phyloP scores from a whole-genome alignment of 2,329 filamentous ascomycete species.

The Penicillium sp. region DNA sequence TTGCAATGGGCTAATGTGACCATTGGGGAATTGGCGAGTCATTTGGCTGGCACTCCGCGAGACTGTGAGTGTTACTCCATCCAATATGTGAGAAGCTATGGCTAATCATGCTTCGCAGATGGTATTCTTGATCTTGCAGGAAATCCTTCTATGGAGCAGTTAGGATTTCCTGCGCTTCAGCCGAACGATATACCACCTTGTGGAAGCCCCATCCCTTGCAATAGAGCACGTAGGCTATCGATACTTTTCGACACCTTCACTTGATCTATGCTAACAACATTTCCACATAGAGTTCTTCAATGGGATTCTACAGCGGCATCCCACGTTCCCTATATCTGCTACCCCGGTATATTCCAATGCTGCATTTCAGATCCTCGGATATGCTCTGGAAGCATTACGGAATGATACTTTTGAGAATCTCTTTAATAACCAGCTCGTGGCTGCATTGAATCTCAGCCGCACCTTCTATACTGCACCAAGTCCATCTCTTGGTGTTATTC shows the following conservation, averaged over 20 bases:
- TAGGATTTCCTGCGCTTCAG: constrained; percentile 19
- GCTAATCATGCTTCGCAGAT: constrained; percentile 7
- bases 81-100: not conserved
- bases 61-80: constrained; percentile 35
- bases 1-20: constrained; percentile 34
- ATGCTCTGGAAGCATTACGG: constrained; percentile 46
- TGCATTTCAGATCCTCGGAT: constrained; percentile 41
- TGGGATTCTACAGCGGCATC: constrained; percentile 36
- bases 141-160: constrained; percentile 1
- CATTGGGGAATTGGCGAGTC: constrained; percentile 42
- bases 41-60: constrained; percentile 41
- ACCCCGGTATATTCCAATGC: constrained; percentile 43
- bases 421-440: constrained; percentile 41
- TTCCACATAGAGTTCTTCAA: constrained; percentile 37
- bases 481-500: constrained; percentile 38
- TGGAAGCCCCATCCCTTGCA: constrained; percentile 10
- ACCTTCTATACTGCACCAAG: constrained; percentile 28
- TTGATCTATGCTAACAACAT: not conserved
- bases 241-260: not conserved
- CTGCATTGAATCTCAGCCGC: constrained; percentile 46
- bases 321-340: constrained; percentile 36
- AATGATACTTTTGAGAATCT: constrained; percentile 40
- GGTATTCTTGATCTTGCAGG: constrained; percentile 16
- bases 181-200: constrained; percentile 15
- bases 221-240: constrained; percentile 11